These are phyloP conservation scores for Solanum hybrid DNA, from an alignment of 305 asterid species.

Conservation along the genomic window DNA sequence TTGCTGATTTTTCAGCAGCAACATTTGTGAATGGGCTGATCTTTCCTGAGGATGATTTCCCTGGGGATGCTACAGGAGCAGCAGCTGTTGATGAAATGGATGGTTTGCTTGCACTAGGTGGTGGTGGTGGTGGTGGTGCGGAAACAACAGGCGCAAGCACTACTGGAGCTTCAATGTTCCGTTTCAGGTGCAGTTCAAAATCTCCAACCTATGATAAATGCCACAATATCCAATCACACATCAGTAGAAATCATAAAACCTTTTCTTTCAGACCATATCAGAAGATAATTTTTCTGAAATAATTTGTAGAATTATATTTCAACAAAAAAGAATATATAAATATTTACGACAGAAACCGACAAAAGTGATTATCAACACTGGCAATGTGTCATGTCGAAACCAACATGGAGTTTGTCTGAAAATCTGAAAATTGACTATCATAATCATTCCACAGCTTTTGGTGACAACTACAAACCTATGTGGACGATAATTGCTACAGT, in stretches of 20 bases:
- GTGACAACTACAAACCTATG: neutral
- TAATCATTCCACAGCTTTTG: neutral
- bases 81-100: slow-evolving; percentile 30
- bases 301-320: neutral
- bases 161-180: slow-evolving; percentile 40
- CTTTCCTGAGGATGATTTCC: slow-evolving; percentile 50
- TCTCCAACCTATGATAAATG: slow-evolving; percentile 46
- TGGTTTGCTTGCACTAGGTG: slow-evolving; percentile 45
- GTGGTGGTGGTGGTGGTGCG: slow-evolving; percentile 22
- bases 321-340: neutral
- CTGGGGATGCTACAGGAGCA: slow-evolving; percentile 36
- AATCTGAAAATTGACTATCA: neutral
- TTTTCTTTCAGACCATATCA: neutral
- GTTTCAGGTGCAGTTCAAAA: slow-evolving; percentile 63
- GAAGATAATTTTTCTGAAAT: neutral
- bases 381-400: neutral
- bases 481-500: neutral
- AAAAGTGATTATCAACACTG: neutral
- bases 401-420: neutral
- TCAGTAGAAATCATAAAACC: neutral
- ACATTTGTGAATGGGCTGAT: slow-evolving; percentile 46
- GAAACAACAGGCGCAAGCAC: slow-evolving; percentile 33
- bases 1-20: slow-evolving; percentile 44
- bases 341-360: neutral
- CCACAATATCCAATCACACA: neutral